These are phyloP conservation scores for Fusarium hainanense DNA, from an alignment of 2,329 filamentous ascomycete genomes.

Conservation along the genomic window DNA sequence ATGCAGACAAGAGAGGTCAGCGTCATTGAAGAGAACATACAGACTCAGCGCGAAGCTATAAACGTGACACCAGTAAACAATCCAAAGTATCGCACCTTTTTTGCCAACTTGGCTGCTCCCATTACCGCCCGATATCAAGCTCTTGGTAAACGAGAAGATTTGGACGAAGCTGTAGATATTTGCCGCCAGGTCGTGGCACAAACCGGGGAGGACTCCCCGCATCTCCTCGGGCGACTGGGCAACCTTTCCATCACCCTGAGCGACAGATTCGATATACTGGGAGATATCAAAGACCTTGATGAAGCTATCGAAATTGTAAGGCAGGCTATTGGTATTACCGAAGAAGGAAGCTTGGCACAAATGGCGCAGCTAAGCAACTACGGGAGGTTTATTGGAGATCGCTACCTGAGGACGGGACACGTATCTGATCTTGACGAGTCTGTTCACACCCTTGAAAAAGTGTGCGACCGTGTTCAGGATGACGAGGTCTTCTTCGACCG, in stretches of 20 bases:
- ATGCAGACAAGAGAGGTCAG: neutral
- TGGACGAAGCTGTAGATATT: neutral
- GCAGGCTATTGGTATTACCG: too few species aligned
- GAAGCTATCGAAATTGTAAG: neutral
- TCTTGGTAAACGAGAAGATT: neutral
- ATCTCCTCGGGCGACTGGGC: neutral
- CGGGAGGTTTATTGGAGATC: too few species aligned
- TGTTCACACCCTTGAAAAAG: accelerated
- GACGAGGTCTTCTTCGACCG: too few species aligned
- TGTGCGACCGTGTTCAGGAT: too few species aligned
- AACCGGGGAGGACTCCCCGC: neutral
- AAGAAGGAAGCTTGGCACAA: too few species aligned
- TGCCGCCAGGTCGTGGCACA: neutral
- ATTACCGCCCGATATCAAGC: neutral
- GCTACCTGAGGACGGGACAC: accelerated
- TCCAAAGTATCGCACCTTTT: neutral
- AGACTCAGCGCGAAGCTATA: neutral
- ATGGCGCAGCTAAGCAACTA: too few species aligned
- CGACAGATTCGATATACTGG: neutral
- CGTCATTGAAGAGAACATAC: neutral
- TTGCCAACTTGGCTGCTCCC: neutral
- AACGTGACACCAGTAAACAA: neutral
- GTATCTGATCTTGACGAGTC: too few species aligned
- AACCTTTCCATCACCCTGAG: neutral
- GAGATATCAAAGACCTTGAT: accelerated